Evolutionary conservation across 2,329 filamentous ascomycete genomes (phyloP).

Genomic region (Stemphylium lycopersici): DNA sequence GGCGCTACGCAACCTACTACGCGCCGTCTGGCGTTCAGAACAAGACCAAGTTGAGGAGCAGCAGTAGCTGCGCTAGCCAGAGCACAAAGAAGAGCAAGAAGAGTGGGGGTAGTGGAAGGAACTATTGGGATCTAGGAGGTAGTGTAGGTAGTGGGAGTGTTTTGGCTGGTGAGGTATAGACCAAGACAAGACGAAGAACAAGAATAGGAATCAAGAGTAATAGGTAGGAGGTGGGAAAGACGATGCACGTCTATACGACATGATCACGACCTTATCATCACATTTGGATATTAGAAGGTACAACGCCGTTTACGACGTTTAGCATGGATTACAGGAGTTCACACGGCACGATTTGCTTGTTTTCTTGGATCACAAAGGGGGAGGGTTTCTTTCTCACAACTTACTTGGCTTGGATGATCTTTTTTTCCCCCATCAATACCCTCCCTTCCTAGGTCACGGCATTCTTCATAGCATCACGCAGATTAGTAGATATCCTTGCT

Average conservation of each 20-base stretch:
- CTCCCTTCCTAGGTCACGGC: too few relatives aligned
- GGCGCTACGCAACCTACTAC: constrained; percentile 11
- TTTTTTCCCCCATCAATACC: too few relatives aligned
- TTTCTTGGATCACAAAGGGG: too few relatives aligned
- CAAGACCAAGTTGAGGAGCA: constrained; percentile 44
- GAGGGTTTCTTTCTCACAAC: too few relatives aligned
- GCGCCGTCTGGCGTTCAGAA: not conserved
- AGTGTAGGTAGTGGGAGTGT: constrained; percentile 73
- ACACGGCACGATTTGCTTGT: too few relatives aligned
- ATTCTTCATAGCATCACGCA: too few relatives aligned
- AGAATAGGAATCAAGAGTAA: not conserved
- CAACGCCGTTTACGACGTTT: too few relatives aligned
- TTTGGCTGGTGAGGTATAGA: constrained; percentile 33
- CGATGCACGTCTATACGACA: not conserved
- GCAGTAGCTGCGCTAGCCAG: constrained; percentile 81
- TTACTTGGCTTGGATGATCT: too few relatives aligned
- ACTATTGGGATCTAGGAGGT: constrained; percentile 92
- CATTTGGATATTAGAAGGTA: too few relatives aligned
- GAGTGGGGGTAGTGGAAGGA: constrained; percentile 74
- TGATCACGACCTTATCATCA: too few relatives aligned
- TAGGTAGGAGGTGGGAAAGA: not conserved
- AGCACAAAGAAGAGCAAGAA: constrained; percentile 76
- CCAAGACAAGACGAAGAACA: not conserved
- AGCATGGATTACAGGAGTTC: too few relatives aligned
- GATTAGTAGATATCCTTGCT: too few relatives aligned